Conservation (phyloP, 345 rosid species). For the Aquilaria sinensis region DNA sequence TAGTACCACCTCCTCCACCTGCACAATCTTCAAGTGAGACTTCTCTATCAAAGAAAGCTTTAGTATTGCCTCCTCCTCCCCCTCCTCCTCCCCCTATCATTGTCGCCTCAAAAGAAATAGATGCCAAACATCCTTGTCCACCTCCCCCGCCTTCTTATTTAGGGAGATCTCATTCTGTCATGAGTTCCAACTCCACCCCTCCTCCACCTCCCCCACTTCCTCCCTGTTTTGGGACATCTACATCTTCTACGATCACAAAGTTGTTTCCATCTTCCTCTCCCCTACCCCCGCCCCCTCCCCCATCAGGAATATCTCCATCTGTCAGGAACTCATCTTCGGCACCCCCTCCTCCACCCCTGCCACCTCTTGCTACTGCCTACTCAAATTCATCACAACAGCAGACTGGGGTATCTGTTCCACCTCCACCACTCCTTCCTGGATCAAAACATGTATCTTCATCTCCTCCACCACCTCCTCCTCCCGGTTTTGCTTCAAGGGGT, state of each 20-base stretch:
- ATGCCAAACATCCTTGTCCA: constrained; percentile 11
- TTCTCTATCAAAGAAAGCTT: constrained; percentile 7
- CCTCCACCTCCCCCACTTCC: constrained; percentile 16
- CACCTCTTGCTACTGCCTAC: constrained; percentile 18
- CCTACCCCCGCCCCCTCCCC: constrained; percentile 10
- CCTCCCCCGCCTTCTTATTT: constrained; percentile 13
- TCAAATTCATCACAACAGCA: constrained; percentile 21
- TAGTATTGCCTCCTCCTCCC: not conserved
- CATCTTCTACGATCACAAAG: constrained; percentile 8
- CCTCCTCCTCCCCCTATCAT: constrained; percentile 15
- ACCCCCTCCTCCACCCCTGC: constrained; percentile 24
- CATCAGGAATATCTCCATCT: constrained; percentile 7
- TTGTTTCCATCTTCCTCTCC: constrained; percentile 8
- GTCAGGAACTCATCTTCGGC: constrained; percentile 9
- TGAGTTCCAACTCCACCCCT: constrained; percentile 11
- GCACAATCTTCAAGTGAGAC: constrained; percentile 11
- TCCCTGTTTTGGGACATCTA: constrained; percentile 8
- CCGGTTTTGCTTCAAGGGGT: constrained; percentile 18
- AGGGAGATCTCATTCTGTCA: constrained; percentile 8
- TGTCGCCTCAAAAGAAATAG: constrained; percentile 1
- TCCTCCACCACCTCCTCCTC: constrained; percentile 27
- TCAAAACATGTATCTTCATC: constrained; percentile 16
- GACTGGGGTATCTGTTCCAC: constrained; percentile 22
- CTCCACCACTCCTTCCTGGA: constrained; percentile 45
- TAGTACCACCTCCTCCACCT: constrained; percentile 13